Evolutionary conservation across 768 basidiomycete genomes (phyloP).

Genomic region (Phaeotremella skinneri): DNA sequence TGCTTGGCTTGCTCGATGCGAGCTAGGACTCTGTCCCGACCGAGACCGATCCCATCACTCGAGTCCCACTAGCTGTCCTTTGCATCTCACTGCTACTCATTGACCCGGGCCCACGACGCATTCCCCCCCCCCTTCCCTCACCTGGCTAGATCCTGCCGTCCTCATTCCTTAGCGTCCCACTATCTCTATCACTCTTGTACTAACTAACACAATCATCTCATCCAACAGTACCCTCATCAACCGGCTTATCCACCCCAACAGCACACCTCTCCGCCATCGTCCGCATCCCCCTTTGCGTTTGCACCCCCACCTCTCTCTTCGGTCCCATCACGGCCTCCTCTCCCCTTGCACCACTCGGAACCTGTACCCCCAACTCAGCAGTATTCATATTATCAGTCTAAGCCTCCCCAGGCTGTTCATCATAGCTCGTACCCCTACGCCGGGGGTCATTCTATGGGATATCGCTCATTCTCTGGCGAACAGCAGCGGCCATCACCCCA

Average conservation of each 20-base stretch:
- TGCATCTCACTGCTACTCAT: too few relatives aligned
- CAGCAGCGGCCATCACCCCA: conserved; percentile 12
- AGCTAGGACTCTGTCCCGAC: too few relatives aligned
- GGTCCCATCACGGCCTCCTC: conserved; percentile 22
- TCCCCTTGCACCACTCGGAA: conserved; percentile 28
- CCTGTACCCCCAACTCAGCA: conserved; percentile 16
- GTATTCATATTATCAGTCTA: conserved; percentile 22
- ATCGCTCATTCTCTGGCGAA: conserved; percentile 39
- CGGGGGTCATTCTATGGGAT: conserved; percentile 26
- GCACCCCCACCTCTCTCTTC: conserved; percentile 43
- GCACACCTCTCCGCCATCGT: conserved; percentile 27
- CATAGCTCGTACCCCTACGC: conserved; percentile 21
- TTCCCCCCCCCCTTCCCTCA: too few relatives aligned
- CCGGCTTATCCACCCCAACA: conserved; percentile 7
- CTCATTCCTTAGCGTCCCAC: too few relatives aligned
- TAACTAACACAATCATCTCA: neutral
- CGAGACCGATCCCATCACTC: too few relatives aligned
- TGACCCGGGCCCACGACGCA: too few relatives aligned
- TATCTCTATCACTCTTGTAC: neutral
- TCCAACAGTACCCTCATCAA: neutral
- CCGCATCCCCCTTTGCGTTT: conserved; percentile 45
- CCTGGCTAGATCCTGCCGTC: too few relatives aligned
- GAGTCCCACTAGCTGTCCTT: too few relatives aligned
- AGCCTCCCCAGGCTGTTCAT: conserved; percentile 18
- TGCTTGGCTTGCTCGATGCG: too few relatives aligned